Base-by-base conservation (phyloP, 2,329 filamentous ascomycete species). In the Dactylellina cionopaga region DNA sequence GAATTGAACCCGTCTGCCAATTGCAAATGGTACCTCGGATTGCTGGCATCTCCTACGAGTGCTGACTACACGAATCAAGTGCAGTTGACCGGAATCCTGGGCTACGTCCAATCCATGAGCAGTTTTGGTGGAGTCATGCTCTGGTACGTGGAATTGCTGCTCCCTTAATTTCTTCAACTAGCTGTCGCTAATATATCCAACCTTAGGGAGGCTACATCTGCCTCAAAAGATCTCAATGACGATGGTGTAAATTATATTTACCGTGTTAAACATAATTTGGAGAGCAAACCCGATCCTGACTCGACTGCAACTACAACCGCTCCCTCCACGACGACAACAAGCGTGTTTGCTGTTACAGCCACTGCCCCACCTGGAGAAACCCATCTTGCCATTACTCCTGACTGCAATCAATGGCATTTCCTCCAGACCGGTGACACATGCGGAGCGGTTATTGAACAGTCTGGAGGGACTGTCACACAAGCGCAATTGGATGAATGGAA, bases 71-170 rank as follows among this genome's bases (percentile, higher is more conserved):
- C 58, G 9, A 15, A 51, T 15, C 68, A 65, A 15, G 15, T 27
- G 4, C 60, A 73, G 7, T 33, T 66, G 9, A 44, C 37, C 5
- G 29, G 19, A 1, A 55, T 66, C 11, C 41, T 66, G 11, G 35
- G 27, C 3, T 51, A 43, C 13, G 19, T 73, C 29, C 59, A 65
- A 31, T 37, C 68, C 15, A n/a, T 52, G 9, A 44, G 29, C 46
- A 66, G 62, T 15, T 73, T 73, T 39, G 59, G 59, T 19, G 68
- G 68, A 49, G 51, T 66, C 13, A 73, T 73, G 68, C 22, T 73
- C 31, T 72, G 68, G 68, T 70, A 63, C 7, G 47, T 31, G 24
- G 11, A 15, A n/a, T n/a, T n/a, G 13, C 22, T 11, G 7, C 33
- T 17, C n/a, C 5, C 22, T 15, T 9, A 19, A 25, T 31, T 29